Evolutionary conservation across 495 filamentous ascomycete species (phyloP), one percentile per base, ranked within the genome.

Genomic region (Chaetomium cochliodes): DNA sequence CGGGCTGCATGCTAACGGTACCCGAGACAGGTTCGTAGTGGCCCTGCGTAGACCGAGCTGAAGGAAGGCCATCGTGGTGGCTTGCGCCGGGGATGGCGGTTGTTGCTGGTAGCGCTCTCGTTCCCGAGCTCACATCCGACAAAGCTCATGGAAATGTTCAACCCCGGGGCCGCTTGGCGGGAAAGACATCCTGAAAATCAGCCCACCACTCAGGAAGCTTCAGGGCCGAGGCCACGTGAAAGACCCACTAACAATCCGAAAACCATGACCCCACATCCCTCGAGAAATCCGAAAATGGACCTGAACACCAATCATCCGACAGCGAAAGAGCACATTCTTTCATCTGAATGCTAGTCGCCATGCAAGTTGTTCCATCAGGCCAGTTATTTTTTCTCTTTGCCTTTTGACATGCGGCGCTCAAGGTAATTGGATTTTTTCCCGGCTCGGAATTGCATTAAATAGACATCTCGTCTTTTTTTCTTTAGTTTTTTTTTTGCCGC

Each of bases 1-100:
- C 80, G 88, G 85, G 58, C 83, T 82, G 74, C 88, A 88, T 64
- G 84, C 78, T 65, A 88, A 85, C 55, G 86, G 79, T 50, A 83
- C 78, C 26, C 79, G 74, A 4, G 85, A 76, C 16, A 90, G 70
- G 60, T 81, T 81, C 12, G 83, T 78, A 57, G 80, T 81, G 44
- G 79, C 81, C 65, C 78, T 75, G 50, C 84, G 80, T 55, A 88
- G 70, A 39, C 80, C 78, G 30, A 82, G 80, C 49, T 84, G 76
- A 12, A 83, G 63, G 60, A 78, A 74, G 47, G 74, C 75, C 83
- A 85, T 85, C 66, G 53, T 63, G 60, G 25, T 56, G 67, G 33
- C 60, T 51, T 50, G 51, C 59, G 50, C 60, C 61, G 55, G 42
- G 50, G 58, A 64, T 69, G 70, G 65, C 65, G 46, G 46, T 39